Conservation (phyloP, 2,329 filamentous ascomycete species). For the Falciphora oryzae region DNA sequence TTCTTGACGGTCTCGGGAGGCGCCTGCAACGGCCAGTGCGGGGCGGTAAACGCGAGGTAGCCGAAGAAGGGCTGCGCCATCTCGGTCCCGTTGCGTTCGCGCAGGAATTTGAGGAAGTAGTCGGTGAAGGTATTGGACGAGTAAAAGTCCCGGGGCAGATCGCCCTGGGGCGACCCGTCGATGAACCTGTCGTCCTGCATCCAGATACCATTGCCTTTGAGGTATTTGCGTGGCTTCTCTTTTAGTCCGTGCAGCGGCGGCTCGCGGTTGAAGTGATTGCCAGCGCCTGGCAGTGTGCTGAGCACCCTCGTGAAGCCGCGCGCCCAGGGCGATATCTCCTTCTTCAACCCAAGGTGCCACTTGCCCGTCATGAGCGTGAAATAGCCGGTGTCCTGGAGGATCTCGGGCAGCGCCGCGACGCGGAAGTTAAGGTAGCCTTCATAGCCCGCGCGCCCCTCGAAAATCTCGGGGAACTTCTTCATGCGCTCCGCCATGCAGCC, state of each 20-base stretch:
- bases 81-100: conserved; percentile 34
- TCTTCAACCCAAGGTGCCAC: conserved; percentile 52
- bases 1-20: conserved; percentile 48
- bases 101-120: conserved; percentile 45
- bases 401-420: conserved; percentile 52
- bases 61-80: conserved; percentile 47
- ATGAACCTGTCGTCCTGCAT: conserved; percentile 31
- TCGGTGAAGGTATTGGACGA: conserved; percentile 47
- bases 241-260: conserved; percentile 28
- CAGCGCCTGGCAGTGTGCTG: conserved; percentile 54
- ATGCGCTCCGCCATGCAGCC: conserved; percentile 25
- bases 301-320: conserved; percentile 56
- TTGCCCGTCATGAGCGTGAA: conserved; percentile 57
- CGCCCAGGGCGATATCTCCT: conserved; percentile 38
- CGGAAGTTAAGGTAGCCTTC: conserved; percentile 58
- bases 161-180: conserved; percentile 21
- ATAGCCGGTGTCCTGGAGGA: conserved; percentile 53
- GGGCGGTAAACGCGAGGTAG: conserved; percentile 56
- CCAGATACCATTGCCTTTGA: conserved; percentile 32
- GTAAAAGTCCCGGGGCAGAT: conserved; percentile 46
- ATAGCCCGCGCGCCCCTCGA: conserved; percentile 46
- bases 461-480: conserved; percentile 4
- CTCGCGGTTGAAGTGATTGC: conserved; percentile 47
- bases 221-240: conserved; percentile 31
- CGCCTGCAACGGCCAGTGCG: conserved; percentile 58